Percentiles rank a stretch among this genome's conserved stretches.
Evolutionary conservation across 176 grass and related monocot genomes (phyloP).

Genomic region (Secale cereale): DNA sequence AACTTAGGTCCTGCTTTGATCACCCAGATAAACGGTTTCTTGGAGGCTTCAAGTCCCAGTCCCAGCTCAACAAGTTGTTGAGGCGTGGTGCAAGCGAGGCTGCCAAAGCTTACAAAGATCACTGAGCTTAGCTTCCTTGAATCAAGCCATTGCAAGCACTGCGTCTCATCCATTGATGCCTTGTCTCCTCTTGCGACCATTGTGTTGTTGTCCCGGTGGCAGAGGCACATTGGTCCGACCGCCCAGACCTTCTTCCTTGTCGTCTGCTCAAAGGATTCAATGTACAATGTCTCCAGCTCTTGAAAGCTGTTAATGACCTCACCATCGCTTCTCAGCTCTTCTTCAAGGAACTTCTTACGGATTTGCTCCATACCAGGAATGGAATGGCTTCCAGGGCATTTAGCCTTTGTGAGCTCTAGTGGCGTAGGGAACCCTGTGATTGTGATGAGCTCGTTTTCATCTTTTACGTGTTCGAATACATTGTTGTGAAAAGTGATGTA

Average conservation of each 20-base stretch:
- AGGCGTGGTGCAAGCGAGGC: slow-evolving; percentile 35
- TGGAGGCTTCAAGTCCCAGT: slow-evolving; percentile 58
- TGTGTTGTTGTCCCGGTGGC: slow-evolving; percentile 21
- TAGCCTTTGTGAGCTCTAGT: slow-evolving; percentile 43
- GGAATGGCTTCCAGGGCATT: neutral
- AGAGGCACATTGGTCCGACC: slow-evolving; percentile 61
- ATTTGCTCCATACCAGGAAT: slow-evolving; percentile 17
- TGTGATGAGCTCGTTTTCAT: slow-evolving; percentile 40
- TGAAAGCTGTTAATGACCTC: slow-evolving; percentile 63
- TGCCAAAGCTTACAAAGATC: slow-evolving; percentile 73
- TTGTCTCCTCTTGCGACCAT: slow-evolving; percentile 40
- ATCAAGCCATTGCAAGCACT: slow-evolving; percentile 62
- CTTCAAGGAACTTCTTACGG: slow-evolving; percentile 10
- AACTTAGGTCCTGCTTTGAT: slow-evolving; percentile 54
- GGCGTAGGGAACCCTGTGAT: slow-evolving; percentile 45
- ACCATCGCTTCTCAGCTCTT: slow-evolving; percentile 34
- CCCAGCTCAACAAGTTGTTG: slow-evolving; percentile 66
- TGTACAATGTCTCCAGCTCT: slow-evolving; percentile 47
- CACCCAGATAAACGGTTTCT: slow-evolving; percentile 60
- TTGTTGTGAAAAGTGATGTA: slow-evolving; percentile 32
- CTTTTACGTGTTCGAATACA: slow-evolving; percentile 21
- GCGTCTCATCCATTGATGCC: slow-evolving; percentile 43
- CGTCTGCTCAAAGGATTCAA: slow-evolving; percentile 28
- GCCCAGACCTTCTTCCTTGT: slow-evolving; percentile 49
- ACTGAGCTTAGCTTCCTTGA: slow-evolving; percentile 43